A percentile compares a stretch with the other conserved stretches of the same genome.
Evolutionary conservation across 345 rosid genomes (phyloP).

Genomic region (Anacardium occidentale): DNA sequence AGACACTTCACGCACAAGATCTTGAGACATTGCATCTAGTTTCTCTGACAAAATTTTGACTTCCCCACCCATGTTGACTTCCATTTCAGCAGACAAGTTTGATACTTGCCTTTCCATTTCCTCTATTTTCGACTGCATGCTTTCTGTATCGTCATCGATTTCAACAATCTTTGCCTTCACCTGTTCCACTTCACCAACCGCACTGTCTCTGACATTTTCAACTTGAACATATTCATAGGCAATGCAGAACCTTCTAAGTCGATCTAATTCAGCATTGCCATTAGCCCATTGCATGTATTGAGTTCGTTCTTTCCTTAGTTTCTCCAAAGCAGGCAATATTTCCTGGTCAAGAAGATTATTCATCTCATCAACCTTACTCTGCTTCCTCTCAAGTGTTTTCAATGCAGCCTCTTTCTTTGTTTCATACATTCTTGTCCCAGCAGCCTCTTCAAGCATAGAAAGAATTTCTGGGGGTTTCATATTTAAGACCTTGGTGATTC

Average conservation of each 20-base stretch:
- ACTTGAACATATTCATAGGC: slow-evolving; percentile 70
- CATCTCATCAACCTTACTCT: slow-evolving; percentile 90
- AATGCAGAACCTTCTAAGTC: slow-evolving; percentile 68
- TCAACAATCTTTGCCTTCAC: slow-evolving; percentile 46
- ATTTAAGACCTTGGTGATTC: slow-evolving; percentile 91
- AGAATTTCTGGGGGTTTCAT: slow-evolving; percentile 98
- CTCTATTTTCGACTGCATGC: slow-evolving; percentile 42
- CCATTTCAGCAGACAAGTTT: slow-evolving; percentile 68
- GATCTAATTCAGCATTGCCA: slow-evolving; percentile 72
- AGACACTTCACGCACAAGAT: slow-evolving; percentile 70
- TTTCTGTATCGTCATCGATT: slow-evolving; percentile 54
- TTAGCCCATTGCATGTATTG: slow-evolving; percentile 99
- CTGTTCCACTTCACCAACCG: slow-evolving; percentile 51
- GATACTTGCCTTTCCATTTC: slow-evolving; percentile 65
- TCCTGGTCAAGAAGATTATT: slow-evolving; percentile 89
- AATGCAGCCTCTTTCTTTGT: slow-evolving; percentile 87
- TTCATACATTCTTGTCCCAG: slow-evolving; percentile 98
- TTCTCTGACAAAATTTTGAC: slow-evolving; percentile 66
- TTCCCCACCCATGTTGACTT: slow-evolving; percentile 91
- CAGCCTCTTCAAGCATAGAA: slow-evolving; percentile 99
- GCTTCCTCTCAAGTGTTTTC: slow-evolving; percentile 95
- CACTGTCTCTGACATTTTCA: slow-evolving; percentile 56
- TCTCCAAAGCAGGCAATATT: slow-evolving; percentile 90
- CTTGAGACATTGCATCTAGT: slow-evolving; percentile 72
- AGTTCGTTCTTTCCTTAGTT: slow-evolving; percentile 79